phyloP scores from a whole-genome alignment of 1,284 basidiomycete species.

The Cutaneotrichosporon sp. region DNA sequence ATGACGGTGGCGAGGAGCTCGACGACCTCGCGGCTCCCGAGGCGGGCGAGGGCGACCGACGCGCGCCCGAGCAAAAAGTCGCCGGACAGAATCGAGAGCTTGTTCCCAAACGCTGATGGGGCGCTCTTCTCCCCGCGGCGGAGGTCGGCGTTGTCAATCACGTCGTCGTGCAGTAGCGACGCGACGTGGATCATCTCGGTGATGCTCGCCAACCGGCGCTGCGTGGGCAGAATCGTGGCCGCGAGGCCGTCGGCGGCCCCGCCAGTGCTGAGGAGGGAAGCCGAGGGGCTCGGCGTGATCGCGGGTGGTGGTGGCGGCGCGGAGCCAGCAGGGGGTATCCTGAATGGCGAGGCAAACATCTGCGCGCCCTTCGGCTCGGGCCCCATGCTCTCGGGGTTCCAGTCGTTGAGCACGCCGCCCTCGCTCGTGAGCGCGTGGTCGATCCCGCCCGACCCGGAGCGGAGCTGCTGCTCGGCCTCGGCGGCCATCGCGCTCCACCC shows the following conservation, averaged over 20 bases:
- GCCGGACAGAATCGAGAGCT: conserved; percentile 88
- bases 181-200: conserved; percentile 99
- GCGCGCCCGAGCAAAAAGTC: conserved; percentile 95
- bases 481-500: conserved; percentile 32
- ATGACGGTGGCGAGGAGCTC: conserved; percentile 92
- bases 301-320: conserved; percentile 4
- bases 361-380: conserved; percentile 34
- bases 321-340: conserved; percentile 25
- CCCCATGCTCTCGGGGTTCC: conserved; percentile 53
- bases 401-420: conserved; percentile 54
- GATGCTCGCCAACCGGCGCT: conserved; percentile 90
- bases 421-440: conserved; percentile 49
- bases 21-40: conserved; percentile 86
- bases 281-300: conserved; percentile 21
- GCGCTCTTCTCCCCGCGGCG: conserved; percentile 81
- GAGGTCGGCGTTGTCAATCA: conserved; percentile 81
- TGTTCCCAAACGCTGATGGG: conserved; percentile 90
- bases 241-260: background rate
- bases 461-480: conserved; percentile 12
- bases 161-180: conserved; percentile 92
- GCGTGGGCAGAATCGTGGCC: conserved; percentile 69
- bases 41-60: conserved; percentile 79
- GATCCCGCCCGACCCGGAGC: conserved; percentile 30
- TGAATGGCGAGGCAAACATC: conserved; percentile 47
- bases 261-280: conserved; percentile 17